Conservation (phyloP, 805 yeast genomes). For the Saturnispora dispora region DNA sequence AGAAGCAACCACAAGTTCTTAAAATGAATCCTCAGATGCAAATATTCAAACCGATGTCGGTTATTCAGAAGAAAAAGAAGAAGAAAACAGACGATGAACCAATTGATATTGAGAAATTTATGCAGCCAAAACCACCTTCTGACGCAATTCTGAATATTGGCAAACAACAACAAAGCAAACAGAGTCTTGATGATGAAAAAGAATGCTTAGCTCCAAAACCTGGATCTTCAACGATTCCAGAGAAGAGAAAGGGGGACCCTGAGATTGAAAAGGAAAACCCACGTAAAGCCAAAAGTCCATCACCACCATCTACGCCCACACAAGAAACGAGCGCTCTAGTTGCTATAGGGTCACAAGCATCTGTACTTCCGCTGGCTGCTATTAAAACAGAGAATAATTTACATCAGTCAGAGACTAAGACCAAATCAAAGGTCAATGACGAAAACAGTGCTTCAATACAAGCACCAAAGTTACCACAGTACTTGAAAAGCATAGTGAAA, state of each 20-base stretch:
- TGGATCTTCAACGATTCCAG: slow-evolving; percentile 11
- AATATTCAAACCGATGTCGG: slow-evolving; percentile 3
- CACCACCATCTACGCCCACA: background rate
- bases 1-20: background rate
- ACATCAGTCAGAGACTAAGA: background rate
- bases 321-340: background rate
- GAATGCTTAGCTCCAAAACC: background rate
- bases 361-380: background rate
- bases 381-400: background rate
- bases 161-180: background rate
- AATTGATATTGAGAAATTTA: slow-evolving; percentile 13
- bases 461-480: slow-evolving; percentile 9
- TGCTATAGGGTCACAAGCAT: background rate
- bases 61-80: background rate
- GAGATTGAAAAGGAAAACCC: background rate
- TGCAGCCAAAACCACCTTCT: slow-evolving; percentile 16
- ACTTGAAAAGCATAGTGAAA: slow-evolving; percentile 7
- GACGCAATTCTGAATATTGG: slow-evolving; percentile 6
- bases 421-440: background rate
- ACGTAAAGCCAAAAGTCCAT: background rate
- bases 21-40: slow-evolving; percentile 2
- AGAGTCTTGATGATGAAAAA: background rate
- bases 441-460: slow-evolving; percentile 10
- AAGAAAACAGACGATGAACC: slow-evolving; percentile 5
- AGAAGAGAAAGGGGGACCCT: slow-evolving; percentile 14